Conservation (phyloP, 495 filamentous ascomycete genomes). For the Chaetomium fimeti region DNA sequence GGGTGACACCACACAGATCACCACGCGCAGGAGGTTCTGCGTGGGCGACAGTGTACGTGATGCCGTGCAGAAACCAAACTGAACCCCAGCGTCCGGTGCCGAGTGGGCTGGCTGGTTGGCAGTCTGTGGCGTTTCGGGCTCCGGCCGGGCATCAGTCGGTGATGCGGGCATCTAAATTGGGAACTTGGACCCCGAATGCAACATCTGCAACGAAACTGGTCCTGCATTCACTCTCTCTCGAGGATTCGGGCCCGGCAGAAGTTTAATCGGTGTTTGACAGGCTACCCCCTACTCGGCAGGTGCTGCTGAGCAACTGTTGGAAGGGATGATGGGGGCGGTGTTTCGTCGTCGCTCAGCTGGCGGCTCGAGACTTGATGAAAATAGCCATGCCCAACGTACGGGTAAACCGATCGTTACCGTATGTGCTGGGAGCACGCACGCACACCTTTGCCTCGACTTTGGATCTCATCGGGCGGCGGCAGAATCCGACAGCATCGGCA, state of each 20-base stretch:
- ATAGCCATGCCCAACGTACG: background rate
- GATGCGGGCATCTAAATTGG: background rate
- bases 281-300: background rate
- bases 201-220: no score
- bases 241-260: no score
- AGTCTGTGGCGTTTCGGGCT: background rate
- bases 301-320: no score
- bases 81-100: background rate
- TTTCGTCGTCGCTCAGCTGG: no score
- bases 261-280: no score
- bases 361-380: no score
- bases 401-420: slow-evolving; percentile 8
- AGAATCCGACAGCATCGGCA: background rate
- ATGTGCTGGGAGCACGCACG: no score
- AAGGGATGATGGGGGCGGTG: no score
- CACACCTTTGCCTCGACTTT: background rate
- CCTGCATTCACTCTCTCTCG: no score
- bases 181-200: background rate
- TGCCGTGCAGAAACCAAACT: background rate
- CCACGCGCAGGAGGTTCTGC: background rate
- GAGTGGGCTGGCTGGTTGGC: background rate
- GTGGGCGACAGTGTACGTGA: background rate
- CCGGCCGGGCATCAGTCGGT: slow-evolving; percentile 6
- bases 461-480: background rate
- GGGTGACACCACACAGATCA: background rate